These are phyloP conservation scores for Fraxinus dipetala DNA, from an alignment of 305 asterid species.

Conservation along the genomic window DNA sequence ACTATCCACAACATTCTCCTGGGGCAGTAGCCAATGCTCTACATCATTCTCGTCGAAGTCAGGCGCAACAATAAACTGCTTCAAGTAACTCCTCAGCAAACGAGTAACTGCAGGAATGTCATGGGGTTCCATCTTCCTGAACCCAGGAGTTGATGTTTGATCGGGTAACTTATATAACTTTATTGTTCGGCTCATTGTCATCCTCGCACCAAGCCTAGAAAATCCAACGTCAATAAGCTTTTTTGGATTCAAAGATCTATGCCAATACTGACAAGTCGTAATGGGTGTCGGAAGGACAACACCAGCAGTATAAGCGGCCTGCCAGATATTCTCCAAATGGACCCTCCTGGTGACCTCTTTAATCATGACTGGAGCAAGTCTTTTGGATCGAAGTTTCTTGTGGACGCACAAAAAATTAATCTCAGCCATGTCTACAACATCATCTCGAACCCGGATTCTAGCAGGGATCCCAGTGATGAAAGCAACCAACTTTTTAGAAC, in stretches of 20 bases:
- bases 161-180: slow-evolving; percentile 45
- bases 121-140: slow-evolving; percentile 44
- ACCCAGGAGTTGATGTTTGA: slow-evolving; percentile 35
- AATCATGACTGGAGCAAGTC: slow-evolving; percentile 49
- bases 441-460: slow-evolving; percentile 37
- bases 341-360: slow-evolving; percentile 52
- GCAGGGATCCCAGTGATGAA: slow-evolving; percentile 35
- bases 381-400: slow-evolving; percentile 48
- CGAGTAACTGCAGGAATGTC: slow-evolving; percentile 46
- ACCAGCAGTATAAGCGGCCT: slow-evolving; percentile 51
- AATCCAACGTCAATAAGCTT: slow-evolving; percentile 48
- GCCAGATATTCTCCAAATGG: slow-evolving; percentile 49
- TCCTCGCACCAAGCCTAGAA: slow-evolving; percentile 43
- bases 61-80: slow-evolving; percentile 38
- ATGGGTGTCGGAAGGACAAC: slow-evolving; percentile 43
- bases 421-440: slow-evolving; percentile 41
- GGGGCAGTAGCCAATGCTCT: slow-evolving; percentile 48
- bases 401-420: slow-evolving; percentile 48
- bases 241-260: slow-evolving; percentile 46
- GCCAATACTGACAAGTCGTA: slow-evolving; percentile 25
- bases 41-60: slow-evolving; percentile 41
- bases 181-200: slow-evolving; percentile 53
- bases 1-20: slow-evolving; percentile 44
- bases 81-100: slow-evolving; percentile 38
- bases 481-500: slow-evolving; percentile 34